Percentiles rank a stretch among this genome's conserved stretches.
phyloP scores from a whole-genome alignment of 1,284 basidiomycete genomes.

The Naganishia sp. region DNA sequence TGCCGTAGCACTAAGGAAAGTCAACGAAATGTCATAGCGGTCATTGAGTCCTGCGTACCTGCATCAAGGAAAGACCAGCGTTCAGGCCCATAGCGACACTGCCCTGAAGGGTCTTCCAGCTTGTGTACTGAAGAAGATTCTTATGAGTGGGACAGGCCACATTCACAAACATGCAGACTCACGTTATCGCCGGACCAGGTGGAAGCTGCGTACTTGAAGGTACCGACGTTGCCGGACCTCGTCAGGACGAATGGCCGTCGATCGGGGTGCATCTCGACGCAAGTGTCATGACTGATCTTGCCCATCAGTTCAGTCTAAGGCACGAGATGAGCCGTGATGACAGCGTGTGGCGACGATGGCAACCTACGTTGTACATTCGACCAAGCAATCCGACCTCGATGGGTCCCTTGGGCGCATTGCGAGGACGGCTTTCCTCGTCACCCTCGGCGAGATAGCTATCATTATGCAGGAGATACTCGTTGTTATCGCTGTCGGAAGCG shows the following conservation, averaged over 20 bases:
- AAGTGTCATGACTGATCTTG: slow-evolving; percentile 46
- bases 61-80: slow-evolving; percentile 52
- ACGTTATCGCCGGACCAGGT: slow-evolving; percentile 56
- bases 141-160: not conserved
- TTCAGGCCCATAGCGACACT: slow-evolving; percentile 46
- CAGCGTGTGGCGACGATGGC: no score
- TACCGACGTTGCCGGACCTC: slow-evolving; percentile 55
- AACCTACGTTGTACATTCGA: slow-evolving; percentile 49
- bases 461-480: slow-evolving; percentile 55
- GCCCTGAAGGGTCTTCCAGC: slow-evolving; percentile 55
- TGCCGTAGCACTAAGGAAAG: slow-evolving; percentile 40
- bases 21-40: not conserved
- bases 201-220: slow-evolving; percentile 53
- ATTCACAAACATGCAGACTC: not conserved
- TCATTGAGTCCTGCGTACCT: slow-evolving; percentile 30
- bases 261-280: slow-evolving; percentile 43
- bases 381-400: slow-evolving; percentile 50
- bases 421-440: slow-evolving; percentile 40
- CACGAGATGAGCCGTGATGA: no score
- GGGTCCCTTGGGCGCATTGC: slow-evolving; percentile 38
- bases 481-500: slow-evolving; percentile 50
- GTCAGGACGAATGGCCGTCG: slow-evolving; percentile 54
- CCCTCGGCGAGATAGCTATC: slow-evolving; percentile 44
- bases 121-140: slow-evolving; percentile 34
- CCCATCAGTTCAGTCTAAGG: slow-evolving; percentile 53